These are phyloP conservation scores for Fusarium phyllophilum DNA, from an alignment of 2,329 filamentous ascomycete species.

Conservation along the genomic window DNA sequence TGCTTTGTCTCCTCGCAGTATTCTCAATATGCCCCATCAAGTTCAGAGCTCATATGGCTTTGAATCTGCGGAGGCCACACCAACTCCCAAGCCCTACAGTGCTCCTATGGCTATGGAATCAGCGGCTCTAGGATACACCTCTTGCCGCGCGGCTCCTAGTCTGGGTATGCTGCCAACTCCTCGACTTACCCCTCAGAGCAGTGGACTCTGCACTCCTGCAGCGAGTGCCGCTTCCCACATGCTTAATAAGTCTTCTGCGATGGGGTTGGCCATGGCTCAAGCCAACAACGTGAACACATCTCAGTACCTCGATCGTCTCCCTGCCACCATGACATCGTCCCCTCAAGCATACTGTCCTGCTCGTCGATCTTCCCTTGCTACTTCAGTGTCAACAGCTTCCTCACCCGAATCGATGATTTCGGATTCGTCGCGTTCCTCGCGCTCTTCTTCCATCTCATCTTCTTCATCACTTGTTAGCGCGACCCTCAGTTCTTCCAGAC, in stretches of 20 bases:
- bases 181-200: constrained; percentile 65
- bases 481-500: constrained; percentile 61
- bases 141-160: constrained; percentile 61
- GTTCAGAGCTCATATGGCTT: constrained; percentile 46
- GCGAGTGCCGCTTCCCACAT: constrained; percentile 64
- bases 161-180: constrained; percentile 68
- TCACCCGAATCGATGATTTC: constrained; percentile 76
- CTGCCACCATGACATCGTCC: constrained; percentile 59
- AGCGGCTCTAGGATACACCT: constrained; percentile 54
- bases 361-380: constrained; percentile 71
- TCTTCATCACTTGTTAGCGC: constrained; percentile 69
- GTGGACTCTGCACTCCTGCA: constrained; percentile 69
- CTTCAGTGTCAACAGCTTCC: constrained; percentile 70
- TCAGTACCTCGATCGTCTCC: constrained; percentile 65
- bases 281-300: constrained; percentile 57
- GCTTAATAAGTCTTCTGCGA: constrained; percentile 62
- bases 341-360: constrained; percentile 60
- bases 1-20: constrained; percentile 55
- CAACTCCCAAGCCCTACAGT: constrained; percentile 54
- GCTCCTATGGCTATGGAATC: constrained; percentile 62
- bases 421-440: constrained; percentile 69
- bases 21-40: constrained; percentile 57
- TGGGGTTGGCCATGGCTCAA: constrained; percentile 70
- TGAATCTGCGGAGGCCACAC: constrained; percentile 53
- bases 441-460: constrained; percentile 73